A percentile compares a stretch with the other conserved stretches of the same genome.
These are phyloP conservation scores for Castanea crenata DNA, from an alignment of 306 rosid genomes.

Conservation along the genomic window DNA sequence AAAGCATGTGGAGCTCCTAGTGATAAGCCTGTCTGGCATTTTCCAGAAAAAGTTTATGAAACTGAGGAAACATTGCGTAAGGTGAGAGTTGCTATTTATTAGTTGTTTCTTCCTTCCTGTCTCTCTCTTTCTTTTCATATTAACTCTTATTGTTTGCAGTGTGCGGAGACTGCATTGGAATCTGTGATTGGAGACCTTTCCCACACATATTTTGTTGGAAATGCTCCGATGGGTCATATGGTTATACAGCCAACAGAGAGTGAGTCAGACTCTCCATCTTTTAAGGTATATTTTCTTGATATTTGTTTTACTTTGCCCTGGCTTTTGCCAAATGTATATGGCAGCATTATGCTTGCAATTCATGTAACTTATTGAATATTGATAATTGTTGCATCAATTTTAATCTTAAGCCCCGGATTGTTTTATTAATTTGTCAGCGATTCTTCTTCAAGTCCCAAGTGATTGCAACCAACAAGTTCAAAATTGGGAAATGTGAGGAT, in stretches of 20 bases:
- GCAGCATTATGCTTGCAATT: background rate
- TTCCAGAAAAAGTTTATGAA: slow-evolving; percentile 75
- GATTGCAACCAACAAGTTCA: slow-evolving; percentile 61
- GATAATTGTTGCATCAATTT: background rate
- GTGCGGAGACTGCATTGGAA: slow-evolving; percentile 83
- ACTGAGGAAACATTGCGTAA: slow-evolving; percentile 78
- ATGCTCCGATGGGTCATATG: slow-evolving; percentile 93
- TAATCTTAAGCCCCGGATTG: background rate
- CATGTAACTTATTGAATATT: background rate
- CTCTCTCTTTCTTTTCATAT: background rate
- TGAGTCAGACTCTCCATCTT: slow-evolving; percentile 35
- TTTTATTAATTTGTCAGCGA: slow-evolving; percentile 39
- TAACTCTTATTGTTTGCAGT: slow-evolving; percentile 41
- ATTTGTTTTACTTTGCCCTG: background rate
- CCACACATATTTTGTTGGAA: slow-evolving; percentile 87
- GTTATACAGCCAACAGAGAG: slow-evolving; percentile 48
- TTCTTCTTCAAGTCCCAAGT: slow-evolving; percentile 94
- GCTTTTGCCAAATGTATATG: background rate
- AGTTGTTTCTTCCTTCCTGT: slow-evolving; percentile 2
- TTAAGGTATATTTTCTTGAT: slow-evolving; percentile 50
- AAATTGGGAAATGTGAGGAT: slow-evolving; percentile 61
- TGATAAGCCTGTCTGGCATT: slow-evolving; percentile 74
- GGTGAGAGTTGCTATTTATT: slow-evolving; percentile 38
- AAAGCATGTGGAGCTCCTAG: slow-evolving; percentile 50
- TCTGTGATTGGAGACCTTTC: slow-evolving; percentile 81